Conservation (phyloP, 139 green algal genomes). For the Chlorella vulgaris region DNA sequence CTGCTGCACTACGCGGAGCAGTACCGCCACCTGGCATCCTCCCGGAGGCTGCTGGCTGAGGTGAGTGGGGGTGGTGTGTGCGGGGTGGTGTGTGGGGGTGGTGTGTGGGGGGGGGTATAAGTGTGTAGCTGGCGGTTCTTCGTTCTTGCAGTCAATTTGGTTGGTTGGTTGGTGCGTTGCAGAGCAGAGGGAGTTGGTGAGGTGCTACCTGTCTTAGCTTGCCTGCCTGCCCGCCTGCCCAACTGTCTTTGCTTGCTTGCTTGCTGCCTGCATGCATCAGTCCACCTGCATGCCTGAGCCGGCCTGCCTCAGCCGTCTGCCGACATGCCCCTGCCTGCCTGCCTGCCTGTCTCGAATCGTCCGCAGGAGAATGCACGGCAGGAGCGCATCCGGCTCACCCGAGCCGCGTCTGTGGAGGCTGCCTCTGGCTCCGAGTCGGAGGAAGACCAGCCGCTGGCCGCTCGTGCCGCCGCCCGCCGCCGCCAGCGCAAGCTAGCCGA, state of each 20-base stretch:
- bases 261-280: neutral
- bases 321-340: neutral
- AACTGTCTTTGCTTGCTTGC: neutral
- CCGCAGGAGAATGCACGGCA: neutral
- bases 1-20: conserved; percentile 22
- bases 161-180: too few species aligned
- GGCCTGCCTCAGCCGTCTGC: neutral
- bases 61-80: neutral
- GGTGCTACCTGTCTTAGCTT: too few species aligned
- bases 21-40: conserved; percentile 31
- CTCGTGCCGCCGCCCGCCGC: neutral
- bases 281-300: too few species aligned
- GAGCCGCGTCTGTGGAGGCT: neutral
- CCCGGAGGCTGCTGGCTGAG: conserved; percentile 9
- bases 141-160: neutral
- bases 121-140: neutral
- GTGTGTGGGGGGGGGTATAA: too few species aligned
- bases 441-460: conserved; percentile 1
- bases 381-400: neutral
- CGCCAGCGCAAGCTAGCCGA: neutral
- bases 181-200: too few species aligned
- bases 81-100: neutral
- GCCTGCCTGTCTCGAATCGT: neutral
- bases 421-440: neutral
- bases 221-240: neutral